A percentile compares a stretch with the other conserved stretches of the same genome.
These are phyloP conservation scores for Aaosphaeria arxii DNA, from an alignment of 2,329 filamentous ascomycete species.

Conservation along the genomic window DNA sequence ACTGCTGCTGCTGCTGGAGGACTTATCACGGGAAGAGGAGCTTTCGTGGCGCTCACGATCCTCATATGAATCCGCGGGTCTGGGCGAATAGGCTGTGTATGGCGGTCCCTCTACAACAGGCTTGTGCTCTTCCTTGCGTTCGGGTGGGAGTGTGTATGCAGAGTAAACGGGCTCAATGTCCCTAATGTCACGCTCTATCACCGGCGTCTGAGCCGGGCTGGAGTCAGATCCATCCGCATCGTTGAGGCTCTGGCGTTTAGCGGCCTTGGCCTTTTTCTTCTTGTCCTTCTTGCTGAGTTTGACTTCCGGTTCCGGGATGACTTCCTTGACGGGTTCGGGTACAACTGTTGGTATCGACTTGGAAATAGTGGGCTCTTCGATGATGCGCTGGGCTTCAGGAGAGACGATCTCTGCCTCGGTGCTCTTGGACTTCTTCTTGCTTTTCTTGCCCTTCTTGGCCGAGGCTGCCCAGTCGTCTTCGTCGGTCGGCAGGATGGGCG, in stretches of 20 bases:
- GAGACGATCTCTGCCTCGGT: conserved; percentile 19
- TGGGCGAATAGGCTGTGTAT: conserved; percentile 1
- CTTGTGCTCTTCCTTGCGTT: conserved; percentile 1
- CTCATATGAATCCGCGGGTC: background rate
- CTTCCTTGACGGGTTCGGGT: conserved; percentile 3
- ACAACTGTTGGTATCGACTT: background rate
- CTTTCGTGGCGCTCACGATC: background rate
- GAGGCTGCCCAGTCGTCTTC: conserved; percentile 7
- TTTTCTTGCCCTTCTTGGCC: conserved; percentile 6
- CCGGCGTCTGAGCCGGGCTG: conserved; percentile 20
- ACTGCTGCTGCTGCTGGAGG: conserved; percentile 5
- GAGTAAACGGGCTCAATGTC: conserved; percentile 16
- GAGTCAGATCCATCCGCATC: conserved; percentile 28
- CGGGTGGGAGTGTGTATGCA: background rate
- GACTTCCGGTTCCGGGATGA: conserved; percentile 15
- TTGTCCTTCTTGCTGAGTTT: conserved; percentile 40
- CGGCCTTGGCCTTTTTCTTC: conserved; percentile 32
- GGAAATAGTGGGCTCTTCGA: conserved; percentile 5
- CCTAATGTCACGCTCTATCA: conserved; percentile 30
- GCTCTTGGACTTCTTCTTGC: conserved; percentile 18
- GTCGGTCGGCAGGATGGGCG: conserved; percentile 28
- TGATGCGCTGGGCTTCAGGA: conserved; percentile 11
- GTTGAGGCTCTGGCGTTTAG: conserved; percentile 25
- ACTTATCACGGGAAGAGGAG: background rate
- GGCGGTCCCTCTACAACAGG: conserved; percentile 2